These are phyloP conservation scores for Globisporangium echinulatum DNA, from an alignment of 352 stramenopile species.

Conservation along the genomic window DNA sequence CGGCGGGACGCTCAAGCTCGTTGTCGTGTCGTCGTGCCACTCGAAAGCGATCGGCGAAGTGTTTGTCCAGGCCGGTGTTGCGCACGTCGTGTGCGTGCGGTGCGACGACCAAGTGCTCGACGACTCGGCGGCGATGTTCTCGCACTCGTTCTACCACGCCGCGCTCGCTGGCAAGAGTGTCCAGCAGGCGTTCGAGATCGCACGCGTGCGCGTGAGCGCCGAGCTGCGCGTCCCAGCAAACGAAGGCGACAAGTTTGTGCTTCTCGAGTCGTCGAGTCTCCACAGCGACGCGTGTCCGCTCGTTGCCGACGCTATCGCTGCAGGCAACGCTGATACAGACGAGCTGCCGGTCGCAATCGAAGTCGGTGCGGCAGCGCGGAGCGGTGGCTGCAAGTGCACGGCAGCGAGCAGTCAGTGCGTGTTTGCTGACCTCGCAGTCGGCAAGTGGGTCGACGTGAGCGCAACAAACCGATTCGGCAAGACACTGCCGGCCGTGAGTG, in stretches of 20 bases:
- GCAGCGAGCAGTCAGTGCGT: slow-evolving; percentile 47
- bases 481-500: slow-evolving; percentile 54
- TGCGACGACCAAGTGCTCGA: slow-evolving; percentile 63
- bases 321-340: slow-evolving; percentile 4
- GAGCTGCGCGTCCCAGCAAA: slow-evolving; percentile 56
- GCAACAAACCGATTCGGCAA: slow-evolving; percentile 61
- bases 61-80: slow-evolving; percentile 69
- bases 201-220: slow-evolving; percentile 58
- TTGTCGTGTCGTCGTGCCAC: slow-evolving; percentile 80
- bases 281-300: slow-evolving; percentile 46
- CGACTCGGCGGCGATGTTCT: slow-evolving; percentile 69
- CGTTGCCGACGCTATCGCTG: slow-evolving; percentile 3
- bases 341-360: slow-evolving; percentile 33
- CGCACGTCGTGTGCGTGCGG: slow-evolving; percentile 75
- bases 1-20: slow-evolving; percentile 52
- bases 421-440: slow-evolving; percentile 64
- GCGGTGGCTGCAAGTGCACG: slow-evolving; percentile 38
- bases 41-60: slow-evolving; percentile 72
- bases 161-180: slow-evolving; percentile 66
- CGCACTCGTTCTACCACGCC: slow-evolving; percentile 75
- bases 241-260: slow-evolving; percentile 75
- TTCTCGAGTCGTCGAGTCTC: slow-evolving; percentile 61
- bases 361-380: slow-evolving; percentile 34
- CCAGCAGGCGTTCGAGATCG: slow-evolving; percentile 69
- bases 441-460: slow-evolving; percentile 73